These are phyloP conservation scores for Verticillium longisporum DNA, from an alignment of 2,329 filamentous ascomycete species.

Conservation along the genomic window DNA sequence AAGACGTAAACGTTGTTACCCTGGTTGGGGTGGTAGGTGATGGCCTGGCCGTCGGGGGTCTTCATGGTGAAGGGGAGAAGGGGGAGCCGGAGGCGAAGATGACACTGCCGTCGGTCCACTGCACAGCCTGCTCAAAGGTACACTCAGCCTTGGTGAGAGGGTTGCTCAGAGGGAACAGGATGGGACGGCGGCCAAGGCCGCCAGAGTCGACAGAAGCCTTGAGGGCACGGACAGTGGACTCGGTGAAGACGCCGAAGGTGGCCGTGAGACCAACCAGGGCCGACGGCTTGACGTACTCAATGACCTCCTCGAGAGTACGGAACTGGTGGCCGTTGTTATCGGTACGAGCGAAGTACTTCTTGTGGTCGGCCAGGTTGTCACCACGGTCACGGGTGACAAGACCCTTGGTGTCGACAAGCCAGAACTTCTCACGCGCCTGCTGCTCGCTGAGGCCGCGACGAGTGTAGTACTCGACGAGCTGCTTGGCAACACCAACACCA, in stretches of 20 bases:
- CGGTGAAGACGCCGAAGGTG: conserved; percentile 90
- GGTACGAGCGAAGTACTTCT: conserved; percentile 61
- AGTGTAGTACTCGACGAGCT: conserved; percentile 95
- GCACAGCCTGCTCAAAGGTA: conserved; percentile 88
- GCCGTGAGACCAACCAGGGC: conserved; percentile 93
- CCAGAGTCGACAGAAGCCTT: conserved; percentile 57
- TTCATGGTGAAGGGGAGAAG: conserved; percentile 68
- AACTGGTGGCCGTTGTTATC: conserved; percentile 63
- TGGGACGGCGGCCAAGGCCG: conserved; percentile 68
- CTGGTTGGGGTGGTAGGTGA: conserved; percentile 71
- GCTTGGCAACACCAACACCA: conserved; percentile 94
- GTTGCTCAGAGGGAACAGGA: conserved; percentile 95
- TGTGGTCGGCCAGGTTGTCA: conserved; percentile 88
- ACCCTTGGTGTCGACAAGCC: conserved; percentile 94
- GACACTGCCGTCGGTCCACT: conserved; percentile 82
- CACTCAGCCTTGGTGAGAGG: conserved; percentile 95
- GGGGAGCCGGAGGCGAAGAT: conserved; percentile 95
- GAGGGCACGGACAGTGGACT: conserved; percentile 69
- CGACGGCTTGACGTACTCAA: conserved; percentile 90
- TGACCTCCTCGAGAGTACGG: conserved; percentile 80
- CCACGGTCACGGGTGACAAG: conserved; percentile 90
- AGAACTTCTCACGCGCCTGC: conserved; percentile 86
- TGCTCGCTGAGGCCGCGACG: conserved; percentile 84
- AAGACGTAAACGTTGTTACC: conserved; percentile 92
- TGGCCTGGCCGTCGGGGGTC: conserved; percentile 46